Conservation (phyloP, 371 early-diverging fungal genomes). For the Dinochytrium kinnereticum region DNA sequence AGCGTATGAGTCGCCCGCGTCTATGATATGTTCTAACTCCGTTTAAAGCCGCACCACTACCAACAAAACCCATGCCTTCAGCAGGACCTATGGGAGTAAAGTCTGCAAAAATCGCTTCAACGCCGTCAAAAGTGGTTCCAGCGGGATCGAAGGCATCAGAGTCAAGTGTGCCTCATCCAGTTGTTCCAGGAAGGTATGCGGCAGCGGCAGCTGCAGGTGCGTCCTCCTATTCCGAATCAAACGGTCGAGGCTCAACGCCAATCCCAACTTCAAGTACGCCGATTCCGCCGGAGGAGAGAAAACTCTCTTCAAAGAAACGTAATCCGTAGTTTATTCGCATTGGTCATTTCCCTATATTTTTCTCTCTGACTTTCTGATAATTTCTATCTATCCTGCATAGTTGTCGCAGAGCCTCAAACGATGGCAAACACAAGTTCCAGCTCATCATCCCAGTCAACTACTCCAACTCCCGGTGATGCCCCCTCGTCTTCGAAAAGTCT, state of each 20-base stretch:
- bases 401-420: too few relatives aligned
- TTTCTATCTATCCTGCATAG: too few relatives aligned
- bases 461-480: too few relatives aligned
- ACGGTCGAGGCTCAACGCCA: background rate
- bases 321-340: background rate
- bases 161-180: constrained; percentile 21
- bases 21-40: background rate
- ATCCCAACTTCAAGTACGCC: background rate
- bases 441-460: too few relatives aligned
- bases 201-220: constrained; percentile 43
- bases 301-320: background rate
- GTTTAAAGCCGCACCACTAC: background rate
- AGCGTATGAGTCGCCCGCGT: background rate
- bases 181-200: constrained; percentile 39
- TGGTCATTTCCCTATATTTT: too few relatives aligned
- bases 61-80: constrained; percentile 5
- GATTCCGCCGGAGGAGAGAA: background rate
- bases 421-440: too few relatives aligned
- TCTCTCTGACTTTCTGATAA: too few relatives aligned
- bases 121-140: background rate
- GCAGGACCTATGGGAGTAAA: too few relatives aligned
- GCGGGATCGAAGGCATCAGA: constrained; percentile 4
- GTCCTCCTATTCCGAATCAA: background rate
- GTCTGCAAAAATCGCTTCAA: constrained; percentile 15
- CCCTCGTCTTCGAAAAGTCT: too few relatives aligned